These are phyloP conservation scores for Apiospora rasikravindrae DNA, from an alignment of 2,329 filamentous ascomycete genomes.

Conservation along the genomic window DNA sequence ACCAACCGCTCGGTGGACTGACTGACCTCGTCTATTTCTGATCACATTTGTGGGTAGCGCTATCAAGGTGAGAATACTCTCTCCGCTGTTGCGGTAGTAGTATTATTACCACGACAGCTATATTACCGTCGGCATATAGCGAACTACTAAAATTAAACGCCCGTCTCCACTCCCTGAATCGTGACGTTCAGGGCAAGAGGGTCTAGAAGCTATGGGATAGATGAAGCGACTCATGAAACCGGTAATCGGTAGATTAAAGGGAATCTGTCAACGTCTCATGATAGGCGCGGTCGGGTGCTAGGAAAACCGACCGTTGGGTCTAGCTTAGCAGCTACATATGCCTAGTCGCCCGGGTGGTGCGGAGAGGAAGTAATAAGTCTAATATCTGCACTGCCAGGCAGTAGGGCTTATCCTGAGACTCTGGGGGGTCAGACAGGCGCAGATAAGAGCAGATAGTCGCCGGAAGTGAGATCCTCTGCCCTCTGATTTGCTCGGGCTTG, in stretches of 20 bases:
- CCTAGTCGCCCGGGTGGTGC: background rate
- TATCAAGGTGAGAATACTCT: background rate
- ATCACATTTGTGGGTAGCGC: background rate
- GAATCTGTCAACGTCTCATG: conserved; percentile 15
- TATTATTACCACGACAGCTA: background rate
- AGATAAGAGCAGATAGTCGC: background rate
- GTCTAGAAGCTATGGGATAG: background rate
- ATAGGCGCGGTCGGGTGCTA: conserved; percentile 1
- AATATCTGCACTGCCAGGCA: background rate
- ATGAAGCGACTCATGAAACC: conserved; percentile 12
- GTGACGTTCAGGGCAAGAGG: background rate
- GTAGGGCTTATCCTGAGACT: conserved; percentile 3
- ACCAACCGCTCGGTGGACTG: background rate
- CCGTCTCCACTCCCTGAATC: background rate
- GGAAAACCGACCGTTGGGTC: background rate
- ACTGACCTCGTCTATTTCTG: background rate
- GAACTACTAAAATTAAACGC: background rate
- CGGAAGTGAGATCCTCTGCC: background rate
- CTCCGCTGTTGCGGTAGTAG: background rate
- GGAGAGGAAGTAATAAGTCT: background rate
- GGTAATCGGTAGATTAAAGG: background rate
- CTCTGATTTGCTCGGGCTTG: background rate
- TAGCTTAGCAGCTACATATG: background rate
- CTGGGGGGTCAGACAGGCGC: background rate
- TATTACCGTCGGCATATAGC: background rate